A percentile compares a stretch with the other conserved stretches of the same genome.
Evolutionary conservation across 139 green algal species (phyloP).

Genomic region (Coelastrella sp.): DNA sequence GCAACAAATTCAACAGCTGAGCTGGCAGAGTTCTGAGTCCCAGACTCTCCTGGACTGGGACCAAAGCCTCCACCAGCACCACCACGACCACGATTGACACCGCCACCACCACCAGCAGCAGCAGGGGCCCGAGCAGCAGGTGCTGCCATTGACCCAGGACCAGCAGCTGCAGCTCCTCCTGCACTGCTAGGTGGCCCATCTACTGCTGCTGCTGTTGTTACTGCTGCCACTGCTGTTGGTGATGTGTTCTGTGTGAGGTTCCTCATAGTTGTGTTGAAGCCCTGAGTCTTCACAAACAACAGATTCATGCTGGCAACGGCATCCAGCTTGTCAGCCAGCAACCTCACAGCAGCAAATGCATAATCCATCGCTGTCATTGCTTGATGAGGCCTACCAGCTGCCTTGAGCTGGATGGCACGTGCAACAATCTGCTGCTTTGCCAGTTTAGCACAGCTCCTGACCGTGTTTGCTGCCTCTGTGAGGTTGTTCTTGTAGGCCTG

Average conservation of each 20-base stretch:
- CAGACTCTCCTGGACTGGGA: constrained; percentile 26
- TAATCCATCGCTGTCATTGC: constrained; percentile 3
- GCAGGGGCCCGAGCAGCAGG: background rate
- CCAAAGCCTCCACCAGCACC: background rate
- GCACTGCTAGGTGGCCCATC: background rate
- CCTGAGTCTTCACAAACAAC: constrained; percentile 46
- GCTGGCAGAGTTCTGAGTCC: constrained; percentile 46
- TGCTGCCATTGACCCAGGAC: constrained; percentile 13
- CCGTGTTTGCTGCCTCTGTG: constrained; percentile 21
- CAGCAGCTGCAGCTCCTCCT: background rate
- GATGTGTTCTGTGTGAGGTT: constrained; percentile 35
- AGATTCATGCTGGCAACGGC: constrained; percentile 35
- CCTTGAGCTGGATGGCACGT: constrained; percentile 12
- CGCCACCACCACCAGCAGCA: background rate
- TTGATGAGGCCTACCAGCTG: background rate
- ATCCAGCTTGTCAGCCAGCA: constrained; percentile 47
- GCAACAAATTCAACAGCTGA: constrained; percentile 33
- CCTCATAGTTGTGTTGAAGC: constrained; percentile 40
- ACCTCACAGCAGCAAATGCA: constrained; percentile 28
- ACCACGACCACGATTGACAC: background rate
- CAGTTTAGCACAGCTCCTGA: constrained; percentile 36
- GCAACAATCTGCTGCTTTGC: constrained; percentile 29
- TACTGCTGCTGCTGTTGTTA: background rate
- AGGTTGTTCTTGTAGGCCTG: constrained; percentile 45
- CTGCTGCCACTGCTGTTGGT: constrained; percentile 7